Base-by-base conservation (phyloP, 2,329 filamentous ascomycete genomes). In the Sclerotinia nivalis region DNA sequence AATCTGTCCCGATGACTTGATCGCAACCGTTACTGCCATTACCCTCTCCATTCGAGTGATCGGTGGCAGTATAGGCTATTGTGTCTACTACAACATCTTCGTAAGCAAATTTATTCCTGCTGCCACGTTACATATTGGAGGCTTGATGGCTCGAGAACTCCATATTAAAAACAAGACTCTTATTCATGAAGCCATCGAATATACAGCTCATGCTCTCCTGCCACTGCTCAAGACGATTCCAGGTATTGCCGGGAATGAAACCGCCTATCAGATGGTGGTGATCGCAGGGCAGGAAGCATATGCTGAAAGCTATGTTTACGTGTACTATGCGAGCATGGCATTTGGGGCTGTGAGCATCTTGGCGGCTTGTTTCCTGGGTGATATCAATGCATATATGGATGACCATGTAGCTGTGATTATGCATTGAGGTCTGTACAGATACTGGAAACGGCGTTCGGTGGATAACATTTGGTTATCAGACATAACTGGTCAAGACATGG, bases 31-130 rank as follows among this genome's bases (percentile, higher is more conserved):
- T 58, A 86, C 89, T 1, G 88, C 89, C 9, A 81, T 92, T 28
- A 91, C 89, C 0, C 84, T 92, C 54, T 85, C 88, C n/a, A 87
- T 92, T 73, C 88, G 90, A 54, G 88, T 90, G 68, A 84, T 91
- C 49, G 89, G 89, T 62, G 89, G 89, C 47, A 84, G 85, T 20
- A 85, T 91, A 71, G 89, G 87, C 37, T 90, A 88, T 76, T 83
- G 84, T 25, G 81, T 86, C 65, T 84, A 83, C 75, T 89, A 83
- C 80, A 86, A 87, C 73, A 80, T 87, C 31, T 85, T 86, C 71
- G 76, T 82, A 70, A 76, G 80, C 69, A 83, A 83, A 72, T 83
- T 77, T 60, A 70, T 74, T 37, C 76, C 74, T 25, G 73, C 71
- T 34, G 72, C 68, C 2, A 72, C 56, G 18, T 69, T 68, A 2